Evolutionary conservation across 2,329 filamentous ascomycete species (phyloP), one percentile per base, ranked within the genome.

Genomic region (Aspergillus novoparasiticus): DNA sequence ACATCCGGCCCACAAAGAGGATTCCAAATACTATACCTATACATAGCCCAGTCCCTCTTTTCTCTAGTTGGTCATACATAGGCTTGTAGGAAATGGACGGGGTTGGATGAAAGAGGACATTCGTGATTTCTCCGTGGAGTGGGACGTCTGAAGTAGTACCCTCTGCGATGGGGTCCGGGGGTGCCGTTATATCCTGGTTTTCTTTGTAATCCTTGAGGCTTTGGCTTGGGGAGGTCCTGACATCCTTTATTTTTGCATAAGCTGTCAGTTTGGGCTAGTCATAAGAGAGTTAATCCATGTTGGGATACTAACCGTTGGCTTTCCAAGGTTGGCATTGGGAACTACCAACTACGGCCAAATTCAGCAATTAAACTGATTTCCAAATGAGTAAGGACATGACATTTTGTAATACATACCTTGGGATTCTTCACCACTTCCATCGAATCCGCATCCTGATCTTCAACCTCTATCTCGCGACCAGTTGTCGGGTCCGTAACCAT

Each of bases 91-190:
- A 93, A 68, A 97, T 86, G 0, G 90, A 91, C 0, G 94, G 94
- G 0, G 94, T 98, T 19, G 95, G 94, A 77, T 97, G 94, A 78
- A 98, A 98, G 34, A 97, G 85, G 21, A 98, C 89, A 66, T 97
- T 97, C 4, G 95, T 98, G 85, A 95, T 97, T 75, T 98, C 94
- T 72, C 94, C 94, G 73, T 94, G 91, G 63, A 98, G 96, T 3
- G 95, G 95, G 1, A 98, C 93, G 78, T 98, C 95, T 30, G 92
- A 94, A 0, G 94, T 98, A 39, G 90, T 88, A 28, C 93, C 92
- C 62, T 89, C 85, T 19, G 89, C 89, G 23, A 97, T 83, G 0
- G 94, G 94, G 68, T 96, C 94, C 1, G 94, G 94, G 2, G 94
- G 94, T 0, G 94, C 92, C 0, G 93, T 96, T 62, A 96, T 84